phyloP scores from a whole-genome alignment of 331 rosid genomes.

The Quercus lobata region DNA sequence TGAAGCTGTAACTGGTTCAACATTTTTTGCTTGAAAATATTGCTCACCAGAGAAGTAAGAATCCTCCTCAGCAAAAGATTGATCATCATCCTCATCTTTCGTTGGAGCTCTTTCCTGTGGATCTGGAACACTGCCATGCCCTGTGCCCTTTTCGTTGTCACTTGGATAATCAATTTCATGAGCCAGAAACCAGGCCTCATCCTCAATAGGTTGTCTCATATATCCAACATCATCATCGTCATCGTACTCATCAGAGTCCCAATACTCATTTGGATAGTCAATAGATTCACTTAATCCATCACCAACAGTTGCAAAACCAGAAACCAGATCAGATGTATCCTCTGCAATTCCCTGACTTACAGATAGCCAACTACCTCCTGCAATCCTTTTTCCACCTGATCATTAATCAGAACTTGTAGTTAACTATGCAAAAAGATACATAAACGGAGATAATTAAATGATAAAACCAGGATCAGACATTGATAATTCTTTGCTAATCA shows the following conservation, averaged over 20 bases:
- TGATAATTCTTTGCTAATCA: not conserved
- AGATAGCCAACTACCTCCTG: constrained; percentile 92
- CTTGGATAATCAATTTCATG: constrained; percentile 99
- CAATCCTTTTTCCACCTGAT: constrained; percentile 76
- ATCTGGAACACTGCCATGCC: constrained; percentile 86
- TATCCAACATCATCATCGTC: constrained; percentile 95
- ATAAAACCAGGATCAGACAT: constrained; percentile 9
- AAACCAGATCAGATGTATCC: constrained; percentile 94
- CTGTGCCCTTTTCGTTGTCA: constrained; percentile 92
- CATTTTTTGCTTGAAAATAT: constrained; percentile 66
- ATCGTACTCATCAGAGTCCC: constrained; percentile 99
- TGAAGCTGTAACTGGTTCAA: constrained; percentile 57
- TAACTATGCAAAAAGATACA: constrained; percentile 9
- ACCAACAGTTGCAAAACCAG: constrained; percentile 97
- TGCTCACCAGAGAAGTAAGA: constrained; percentile 91
- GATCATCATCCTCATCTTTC: constrained; percentile 94
- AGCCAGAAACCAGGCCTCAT: constrained; percentile 97
- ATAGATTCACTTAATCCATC: constrained; percentile 88
- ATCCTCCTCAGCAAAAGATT: constrained; percentile 96
- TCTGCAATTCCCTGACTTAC: constrained; percentile 98
- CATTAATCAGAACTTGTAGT: constrained; percentile 24
- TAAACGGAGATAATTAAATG: not conserved
- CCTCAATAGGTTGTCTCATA: constrained; percentile 98
- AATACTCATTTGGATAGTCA: constrained; percentile 89
- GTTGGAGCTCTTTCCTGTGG: constrained; percentile 68